phyloP scores from a whole-genome alignment of 2,329 filamentous ascomycete species.

The Penicillium polonicum region DNA sequence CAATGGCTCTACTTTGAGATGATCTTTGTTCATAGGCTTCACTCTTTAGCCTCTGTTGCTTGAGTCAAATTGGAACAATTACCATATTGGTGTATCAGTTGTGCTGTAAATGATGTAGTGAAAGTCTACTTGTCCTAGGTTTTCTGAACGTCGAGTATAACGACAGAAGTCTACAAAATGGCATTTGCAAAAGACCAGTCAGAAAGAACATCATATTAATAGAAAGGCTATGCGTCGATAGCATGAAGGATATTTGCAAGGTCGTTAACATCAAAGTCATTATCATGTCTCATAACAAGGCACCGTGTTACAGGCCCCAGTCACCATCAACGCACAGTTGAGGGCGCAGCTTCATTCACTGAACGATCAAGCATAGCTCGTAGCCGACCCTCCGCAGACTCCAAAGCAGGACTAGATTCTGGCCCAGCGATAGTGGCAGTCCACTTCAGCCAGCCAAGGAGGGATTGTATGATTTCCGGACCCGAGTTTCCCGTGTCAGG shows the following conservation, averaged over 20 bases:
- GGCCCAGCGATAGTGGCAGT: conserved; percentile 22
- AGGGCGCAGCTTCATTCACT: background rate
- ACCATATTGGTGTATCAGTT: background rate
- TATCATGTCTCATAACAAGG: conserved; percentile 10
- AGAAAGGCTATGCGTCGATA: too few relatives aligned
- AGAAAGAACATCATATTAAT: background rate
- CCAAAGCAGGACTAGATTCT: conserved; percentile 18
- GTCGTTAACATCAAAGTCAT: conserved; percentile 9
- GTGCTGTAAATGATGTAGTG: background rate
- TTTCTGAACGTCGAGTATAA: too few relatives aligned
- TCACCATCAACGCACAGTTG: background rate
- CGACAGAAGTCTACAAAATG: background rate
- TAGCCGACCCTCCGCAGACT: conserved; percentile 39
- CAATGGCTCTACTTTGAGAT: background rate
- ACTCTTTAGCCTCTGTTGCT: conserved; percentile 10
- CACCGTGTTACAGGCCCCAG: background rate
- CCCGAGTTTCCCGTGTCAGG: conserved; percentile 14
- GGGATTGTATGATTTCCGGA: conserved; percentile 33
- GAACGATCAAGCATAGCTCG: conserved; percentile 36
- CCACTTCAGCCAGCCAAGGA: conserved; percentile 37
- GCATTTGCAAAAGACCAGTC: background rate
- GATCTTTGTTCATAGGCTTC: conserved; percentile 8
- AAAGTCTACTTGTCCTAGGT: background rate
- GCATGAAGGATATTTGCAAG: background rate
- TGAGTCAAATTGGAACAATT: background rate